Evolutionary conservation across 495 filamentous ascomycete genomes (phyloP).

Genomic region (Penicillium bialowiezense): DNA sequence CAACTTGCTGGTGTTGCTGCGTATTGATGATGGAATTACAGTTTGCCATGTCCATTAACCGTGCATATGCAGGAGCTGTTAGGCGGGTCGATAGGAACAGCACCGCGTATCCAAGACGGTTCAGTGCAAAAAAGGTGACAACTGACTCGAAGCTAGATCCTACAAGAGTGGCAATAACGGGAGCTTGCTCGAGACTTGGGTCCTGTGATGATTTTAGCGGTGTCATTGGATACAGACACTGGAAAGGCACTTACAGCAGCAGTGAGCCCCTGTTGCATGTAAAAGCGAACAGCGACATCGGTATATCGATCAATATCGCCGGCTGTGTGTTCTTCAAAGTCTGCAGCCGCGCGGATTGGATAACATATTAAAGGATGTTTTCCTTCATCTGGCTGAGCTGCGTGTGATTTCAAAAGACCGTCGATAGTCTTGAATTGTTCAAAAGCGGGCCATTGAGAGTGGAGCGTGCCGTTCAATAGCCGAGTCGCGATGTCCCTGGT

Average conservation of each 20-base stretch:
- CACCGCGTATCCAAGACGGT: conserved; percentile 53
- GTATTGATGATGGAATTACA: conserved; percentile 38
- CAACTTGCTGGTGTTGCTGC: conserved; percentile 13
- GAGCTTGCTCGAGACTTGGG: conserved; percentile 17
- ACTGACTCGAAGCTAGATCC: conserved; percentile 54
- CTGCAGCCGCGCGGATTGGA: conserved; percentile 15
- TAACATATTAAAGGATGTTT: conserved; percentile 22
- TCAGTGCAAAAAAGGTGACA: conserved; percentile 52
- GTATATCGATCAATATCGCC: conserved; percentile 24
- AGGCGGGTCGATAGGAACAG: conserved; percentile 57
- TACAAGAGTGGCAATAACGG: conserved; percentile 50
- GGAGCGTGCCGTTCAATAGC: conserved; percentile 25
- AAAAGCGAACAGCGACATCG: conserved; percentile 22
- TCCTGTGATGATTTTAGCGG: conserved; percentile 8
- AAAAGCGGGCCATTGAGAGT: conserved; percentile 20
- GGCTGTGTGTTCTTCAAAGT: conserved; percentile 29
- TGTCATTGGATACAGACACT: neutral
- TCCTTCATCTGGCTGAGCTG: conserved; percentile 17
- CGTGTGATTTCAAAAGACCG: conserved; percentile 23
- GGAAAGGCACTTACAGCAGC: conserved; percentile 15
- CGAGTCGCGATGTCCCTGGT: conserved; percentile 21
- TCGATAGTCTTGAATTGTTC: conserved; percentile 25
- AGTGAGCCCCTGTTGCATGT: conserved; percentile 18
- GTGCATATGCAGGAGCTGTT: conserved; percentile 45
- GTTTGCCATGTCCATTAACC: conserved; percentile 44